These are phyloP conservation scores for Beauveria sp. DNA, from an alignment of 2,329 filamentous ascomycete genomes.

Conservation along the genomic window DNA sequence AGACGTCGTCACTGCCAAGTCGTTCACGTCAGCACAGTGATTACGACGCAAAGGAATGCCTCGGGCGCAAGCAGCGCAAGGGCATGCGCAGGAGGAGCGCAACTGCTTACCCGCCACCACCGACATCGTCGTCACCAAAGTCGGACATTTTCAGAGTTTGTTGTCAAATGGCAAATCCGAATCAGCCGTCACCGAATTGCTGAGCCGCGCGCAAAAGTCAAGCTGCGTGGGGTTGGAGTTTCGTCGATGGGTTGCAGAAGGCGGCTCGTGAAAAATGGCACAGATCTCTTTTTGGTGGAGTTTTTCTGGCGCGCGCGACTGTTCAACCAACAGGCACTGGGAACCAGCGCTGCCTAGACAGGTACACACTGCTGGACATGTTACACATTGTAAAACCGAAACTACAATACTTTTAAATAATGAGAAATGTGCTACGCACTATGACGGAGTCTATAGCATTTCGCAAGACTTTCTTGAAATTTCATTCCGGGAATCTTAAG, in stretches of 20 bases:
- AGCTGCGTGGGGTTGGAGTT: neutral
- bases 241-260: neutral
- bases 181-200: conserved; percentile 9
- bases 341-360: too few species aligned
- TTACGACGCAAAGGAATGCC: neutral
- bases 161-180: neutral
- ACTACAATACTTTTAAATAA: too few species aligned
- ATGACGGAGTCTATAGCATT: too few species aligned
- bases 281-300: conserved; percentile 15
- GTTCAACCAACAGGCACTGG: neutral
- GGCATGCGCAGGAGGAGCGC: neutral
- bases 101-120: conserved; percentile 46
- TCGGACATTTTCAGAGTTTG: conserved; percentile 55
- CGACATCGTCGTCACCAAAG: conserved; percentile 59
- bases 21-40: neutral
- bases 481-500: too few species aligned
- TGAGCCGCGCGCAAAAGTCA: neutral
- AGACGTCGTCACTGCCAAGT: conserved; percentile 53
- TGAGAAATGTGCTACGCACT: too few species aligned
- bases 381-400: too few species aligned
- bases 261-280: conserved; percentile 23
- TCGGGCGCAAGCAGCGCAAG: conserved; percentile 6
- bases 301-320: conserved; percentile 26
- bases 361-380: too few species aligned
- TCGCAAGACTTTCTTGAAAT: too few species aligned